Evolutionary conservation across 2,329 filamentous ascomycete genomes (phyloP).

Genomic region (Penicillium decumbens): DNA sequence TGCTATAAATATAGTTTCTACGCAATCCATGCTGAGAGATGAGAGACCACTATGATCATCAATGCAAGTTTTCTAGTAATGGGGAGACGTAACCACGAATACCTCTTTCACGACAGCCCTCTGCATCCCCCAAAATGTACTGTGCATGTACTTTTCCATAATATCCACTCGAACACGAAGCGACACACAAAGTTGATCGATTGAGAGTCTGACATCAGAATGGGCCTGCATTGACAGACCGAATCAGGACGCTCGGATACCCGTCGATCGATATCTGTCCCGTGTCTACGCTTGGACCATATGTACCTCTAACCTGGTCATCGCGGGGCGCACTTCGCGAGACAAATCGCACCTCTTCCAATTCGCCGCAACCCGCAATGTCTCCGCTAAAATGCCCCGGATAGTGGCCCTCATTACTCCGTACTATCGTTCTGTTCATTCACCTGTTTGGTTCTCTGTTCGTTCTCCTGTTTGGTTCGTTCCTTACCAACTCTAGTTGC

Average conservation of each 20-base stretch:
- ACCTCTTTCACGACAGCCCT: neutral
- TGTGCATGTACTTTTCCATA: neutral
- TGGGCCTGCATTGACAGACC: neutral
- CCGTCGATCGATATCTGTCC: constrained; percentile 7
- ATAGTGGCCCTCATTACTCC: neutral
- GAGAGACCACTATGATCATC: neutral
- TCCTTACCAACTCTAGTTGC: constrained; percentile 1
- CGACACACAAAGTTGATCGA: neutral
- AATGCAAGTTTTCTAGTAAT: neutral
- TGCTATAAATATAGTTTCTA: neutral
- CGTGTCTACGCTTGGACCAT: constrained; percentile 3
- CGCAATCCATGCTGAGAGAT: neutral
- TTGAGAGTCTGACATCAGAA: constrained; percentile 10
- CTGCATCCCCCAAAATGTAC: neutral
- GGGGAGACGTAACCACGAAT: neutral
- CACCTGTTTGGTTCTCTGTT: constrained; percentile 1
- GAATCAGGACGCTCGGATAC: constrained; percentile 7
- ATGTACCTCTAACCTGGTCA: neutral
- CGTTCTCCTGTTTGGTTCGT: constrained; percentile 4
- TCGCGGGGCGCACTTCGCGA: neutral
- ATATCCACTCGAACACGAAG: neutral
- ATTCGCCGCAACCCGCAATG: neutral
- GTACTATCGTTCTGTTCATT: neutral
- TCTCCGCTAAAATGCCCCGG: neutral
- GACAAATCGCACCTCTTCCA: neutral